phyloP scores from a whole-genome alignment of 2,329 filamentous ascomycete species.

The Aspergillus costaricaensis region DNA sequence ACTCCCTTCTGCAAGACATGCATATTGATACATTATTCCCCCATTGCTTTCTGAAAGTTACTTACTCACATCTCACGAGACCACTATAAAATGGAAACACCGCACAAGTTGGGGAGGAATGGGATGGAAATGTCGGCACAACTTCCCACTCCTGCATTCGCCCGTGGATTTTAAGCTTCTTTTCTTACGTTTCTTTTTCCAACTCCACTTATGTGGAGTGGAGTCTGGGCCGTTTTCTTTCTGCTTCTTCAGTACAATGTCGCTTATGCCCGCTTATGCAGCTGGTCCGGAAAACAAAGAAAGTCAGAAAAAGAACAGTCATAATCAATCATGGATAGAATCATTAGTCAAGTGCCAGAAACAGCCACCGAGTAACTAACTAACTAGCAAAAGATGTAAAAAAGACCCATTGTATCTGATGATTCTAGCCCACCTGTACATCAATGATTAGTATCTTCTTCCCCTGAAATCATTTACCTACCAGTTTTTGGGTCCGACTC shows the following conservation, averaged over 20 bases:
- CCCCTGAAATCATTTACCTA: too few species aligned
- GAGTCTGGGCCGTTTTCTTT: not conserved
- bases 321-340: too few species aligned
- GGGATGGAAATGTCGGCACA: not conserved
- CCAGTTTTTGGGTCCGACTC: not conserved
- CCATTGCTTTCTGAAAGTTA: too few species aligned
- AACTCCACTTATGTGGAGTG: not conserved
- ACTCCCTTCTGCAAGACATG: too few species aligned
- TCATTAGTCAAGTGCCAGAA: not conserved
- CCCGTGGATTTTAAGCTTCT: slow-evolving; percentile 11
- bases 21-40: too few species aligned
- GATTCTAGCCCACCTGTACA: too few species aligned
- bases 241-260: not conserved
- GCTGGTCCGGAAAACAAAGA: not conserved
- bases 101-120: too few species aligned
- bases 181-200: slow-evolving; percentile 10
- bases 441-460: too few species aligned
- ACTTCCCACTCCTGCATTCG: not conserved
- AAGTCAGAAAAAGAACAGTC: too few species aligned
- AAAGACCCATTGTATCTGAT: too few species aligned
- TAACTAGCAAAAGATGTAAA: too few species aligned
- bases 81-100: not conserved
- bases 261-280: not conserved
- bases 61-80: not conserved
- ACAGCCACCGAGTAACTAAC: not conserved